Evolutionary conservation across 2,329 filamentous ascomycete species (phyloP).

Genomic region (Colletotrichum sp.): DNA sequence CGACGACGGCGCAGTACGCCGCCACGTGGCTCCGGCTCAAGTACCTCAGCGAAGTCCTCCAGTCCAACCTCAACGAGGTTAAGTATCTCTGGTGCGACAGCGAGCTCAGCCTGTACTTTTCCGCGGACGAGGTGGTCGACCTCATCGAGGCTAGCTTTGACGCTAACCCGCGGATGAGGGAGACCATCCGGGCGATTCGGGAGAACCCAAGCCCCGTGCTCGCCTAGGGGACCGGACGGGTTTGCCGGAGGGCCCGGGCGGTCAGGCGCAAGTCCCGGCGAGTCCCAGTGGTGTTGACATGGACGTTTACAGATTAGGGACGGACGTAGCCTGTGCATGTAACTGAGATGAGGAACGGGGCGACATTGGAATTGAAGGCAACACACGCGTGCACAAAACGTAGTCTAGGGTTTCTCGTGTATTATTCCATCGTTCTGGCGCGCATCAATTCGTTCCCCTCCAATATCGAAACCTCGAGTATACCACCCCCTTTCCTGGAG

Average conservation of each 20-base stretch:
- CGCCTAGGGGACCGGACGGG: constrained; percentile 11
- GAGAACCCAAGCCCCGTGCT: constrained; percentile 50
- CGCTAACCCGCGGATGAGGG: constrained; percentile 62
- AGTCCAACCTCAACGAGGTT: constrained; percentile 70
- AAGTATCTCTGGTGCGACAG: constrained; percentile 69
- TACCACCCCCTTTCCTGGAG: not conserved
- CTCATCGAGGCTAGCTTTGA: constrained; percentile 69
- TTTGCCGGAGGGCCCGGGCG: constrained; percentile 10
- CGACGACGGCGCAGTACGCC: constrained; percentile 65
- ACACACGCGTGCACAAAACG: not conserved
- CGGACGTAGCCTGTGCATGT: not conserved
- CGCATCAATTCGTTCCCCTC: not conserved
- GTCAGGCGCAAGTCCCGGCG: not conserved
- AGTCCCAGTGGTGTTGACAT: not conserved
- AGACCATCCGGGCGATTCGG: constrained; percentile 63
- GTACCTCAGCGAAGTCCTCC: constrained; percentile 67
- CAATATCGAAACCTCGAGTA: not conserved
- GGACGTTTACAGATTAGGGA: not conserved
- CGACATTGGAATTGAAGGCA: not conserved
- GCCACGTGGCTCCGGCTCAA: constrained; percentile 67
- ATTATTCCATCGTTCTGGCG: not conserved
- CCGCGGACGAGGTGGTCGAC: constrained; percentile 64
- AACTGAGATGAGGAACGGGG: not conserved
- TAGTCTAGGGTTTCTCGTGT: not conserved
- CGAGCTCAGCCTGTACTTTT: constrained; percentile 69